A percentile compares a stretch with the other conserved stretches of the same genome.
Evolutionary conservation across 148 eudicot species (phyloP).

Genomic region (Fagopyrum esculentum): DNA sequence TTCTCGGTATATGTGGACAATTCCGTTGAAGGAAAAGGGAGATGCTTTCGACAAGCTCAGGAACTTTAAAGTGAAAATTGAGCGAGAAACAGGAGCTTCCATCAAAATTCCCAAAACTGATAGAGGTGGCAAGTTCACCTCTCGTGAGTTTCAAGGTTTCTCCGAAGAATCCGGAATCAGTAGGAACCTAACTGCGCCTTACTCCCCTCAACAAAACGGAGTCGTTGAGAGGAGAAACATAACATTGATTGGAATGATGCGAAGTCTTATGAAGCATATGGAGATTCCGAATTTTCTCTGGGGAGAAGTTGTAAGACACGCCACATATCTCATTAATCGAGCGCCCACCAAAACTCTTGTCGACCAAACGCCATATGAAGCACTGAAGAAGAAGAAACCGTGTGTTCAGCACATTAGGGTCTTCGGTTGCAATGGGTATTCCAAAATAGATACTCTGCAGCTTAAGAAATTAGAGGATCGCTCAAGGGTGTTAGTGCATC

Average conservation of each 20-base stretch:
- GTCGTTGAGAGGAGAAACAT: background rate
- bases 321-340: background rate
- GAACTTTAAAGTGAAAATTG: background rate
- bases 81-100: background rate
- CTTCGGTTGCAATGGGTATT: conserved; percentile 8
- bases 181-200: background rate
- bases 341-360: background rate
- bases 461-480: conserved; percentile 9
- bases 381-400: conserved; percentile 5
- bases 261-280: background rate
- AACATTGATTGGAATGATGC: background rate
- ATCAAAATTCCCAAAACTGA: background rate
- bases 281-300: background rate
- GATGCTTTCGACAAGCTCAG: background rate
- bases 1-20: conserved; percentile 3
- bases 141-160: background rate
- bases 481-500: background rate
- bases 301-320: background rate
- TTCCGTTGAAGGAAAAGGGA: background rate
- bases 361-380: conserved; percentile 8
- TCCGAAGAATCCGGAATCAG: background rate
- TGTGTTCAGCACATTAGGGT: conserved; percentile 2
- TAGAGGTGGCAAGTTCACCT: background rate
- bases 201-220: too few relatives aligned
- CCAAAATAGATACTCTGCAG: background rate